Conservation (phyloP, 768 basidiomycete genomes). For the Boletellus emodensis region DNA sequence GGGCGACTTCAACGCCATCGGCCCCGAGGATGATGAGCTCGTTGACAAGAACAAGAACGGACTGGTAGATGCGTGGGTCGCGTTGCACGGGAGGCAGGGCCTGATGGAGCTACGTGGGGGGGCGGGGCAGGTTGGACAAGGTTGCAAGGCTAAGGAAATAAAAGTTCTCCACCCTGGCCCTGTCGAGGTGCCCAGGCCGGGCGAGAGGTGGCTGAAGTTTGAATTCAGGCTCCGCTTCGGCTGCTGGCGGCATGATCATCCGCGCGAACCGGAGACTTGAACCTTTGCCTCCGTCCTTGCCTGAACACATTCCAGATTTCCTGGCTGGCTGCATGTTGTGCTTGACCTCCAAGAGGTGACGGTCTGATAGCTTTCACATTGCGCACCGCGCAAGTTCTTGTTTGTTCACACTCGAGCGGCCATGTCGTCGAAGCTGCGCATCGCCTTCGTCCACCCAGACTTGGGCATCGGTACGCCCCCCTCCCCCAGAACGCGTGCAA, state of each 20-base stretch:
- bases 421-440: conserved; percentile 32
- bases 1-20: conserved; percentile 46
- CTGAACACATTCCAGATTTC: too few relatives aligned
- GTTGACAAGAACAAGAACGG: not conserved
- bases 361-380: not conserved
- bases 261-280: too few relatives aligned
- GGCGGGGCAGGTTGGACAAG: not conserved
- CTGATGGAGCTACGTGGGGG: not conserved
- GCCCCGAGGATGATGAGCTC: conserved; percentile 27
- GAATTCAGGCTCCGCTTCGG: too few relatives aligned
- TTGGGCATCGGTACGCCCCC: conserved; percentile 74
- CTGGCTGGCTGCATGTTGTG: too few relatives aligned
- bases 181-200: too few relatives aligned
- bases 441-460: conserved; percentile 93
- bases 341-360: too few relatives aligned
- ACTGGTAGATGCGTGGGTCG: not conserved
- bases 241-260: too few relatives aligned
- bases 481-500: not conserved
- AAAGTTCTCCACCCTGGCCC: not conserved
- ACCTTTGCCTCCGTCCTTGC: too few relatives aligned
- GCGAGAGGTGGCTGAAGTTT: too few relatives aligned
- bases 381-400: too few relatives aligned
- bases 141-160: not conserved
- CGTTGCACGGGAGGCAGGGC: not conserved
- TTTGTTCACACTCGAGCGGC: not conserved